Evolutionary conservation across 2,329 filamentous ascomycete species (phyloP), one percentile per base, ranked within the genome.

Genomic region (Alternaria angustiovoidea): DNA sequence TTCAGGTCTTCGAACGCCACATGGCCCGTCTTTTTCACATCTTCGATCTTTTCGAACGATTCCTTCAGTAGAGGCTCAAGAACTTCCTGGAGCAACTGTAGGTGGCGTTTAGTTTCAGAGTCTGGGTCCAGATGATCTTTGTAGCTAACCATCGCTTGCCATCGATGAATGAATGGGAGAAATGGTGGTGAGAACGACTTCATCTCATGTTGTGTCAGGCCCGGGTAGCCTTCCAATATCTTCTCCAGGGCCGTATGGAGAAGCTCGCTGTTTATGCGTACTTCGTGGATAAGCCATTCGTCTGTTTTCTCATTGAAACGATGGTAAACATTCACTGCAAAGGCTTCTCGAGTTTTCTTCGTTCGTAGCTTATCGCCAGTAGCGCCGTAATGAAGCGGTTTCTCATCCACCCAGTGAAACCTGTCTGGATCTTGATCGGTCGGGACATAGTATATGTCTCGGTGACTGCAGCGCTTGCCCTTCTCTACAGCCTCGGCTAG

Each of bases 101-200:
- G 73, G 60, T 80, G 75, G 4, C 49, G 34, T 18, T 32, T 28
- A 11, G 53, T 64, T 12, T 59, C 52, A 7, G 55, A 36, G 4
- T 47, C 56, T 1, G 16, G 20, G 9, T 66, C 62, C 11, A 51
- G 26, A 16, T 36, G 24, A 2, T 63, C 48, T 9, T 58, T 59
- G 41, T 42, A 48, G 4, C 48, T 42, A 12, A 44, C n/a, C 53
- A 80, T 66, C 22, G 70, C 66, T 7, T 67, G 77, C 87, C 88
- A 91, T 26, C 88, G 83, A 74, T 91, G 87, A 41, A 89, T 83
- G 56, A 91, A 86, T 0, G 86, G 85, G 63, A 85, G 79, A 62
- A 90, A 91, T 0, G 86, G 86, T 0, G 83, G 83, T 18, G 76
- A 71, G 62, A 91, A 89, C 52, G 85, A 84, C 2, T 90, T 79